These are phyloP conservation scores for Periconia sp. DNA, from an alignment of 2,329 filamentous ascomycete genomes.

Conservation along the genomic window DNA sequence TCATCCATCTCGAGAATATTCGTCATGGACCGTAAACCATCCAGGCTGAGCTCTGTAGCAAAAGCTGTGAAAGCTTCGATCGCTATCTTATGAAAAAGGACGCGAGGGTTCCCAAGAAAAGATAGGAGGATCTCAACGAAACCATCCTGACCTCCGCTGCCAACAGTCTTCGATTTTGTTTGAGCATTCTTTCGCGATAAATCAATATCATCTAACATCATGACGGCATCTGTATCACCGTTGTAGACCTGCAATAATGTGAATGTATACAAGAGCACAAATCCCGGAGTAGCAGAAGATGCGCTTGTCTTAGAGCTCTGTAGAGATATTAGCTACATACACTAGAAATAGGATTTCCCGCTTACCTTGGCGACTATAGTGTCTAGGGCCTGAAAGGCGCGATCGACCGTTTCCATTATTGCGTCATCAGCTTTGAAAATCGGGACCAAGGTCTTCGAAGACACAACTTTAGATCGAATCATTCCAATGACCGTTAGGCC, in stretches of 20 bases:
- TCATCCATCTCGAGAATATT: constrained; percentile 81
- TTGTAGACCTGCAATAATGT: constrained; percentile 90
- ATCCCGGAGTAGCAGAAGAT: constrained; percentile 60
- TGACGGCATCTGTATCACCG: constrained; percentile 83
- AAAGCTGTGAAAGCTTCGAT: constrained; percentile 89
- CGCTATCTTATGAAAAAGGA: constrained; percentile 82
- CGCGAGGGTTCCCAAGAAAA: constrained; percentile 84
- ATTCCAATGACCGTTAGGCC: constrained; percentile 36
- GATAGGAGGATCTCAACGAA: constrained; percentile 90
- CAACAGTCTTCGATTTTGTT: constrained; percentile 45
- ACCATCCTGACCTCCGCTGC: constrained; percentile 29
- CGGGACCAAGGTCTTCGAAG: constrained; percentile 46
- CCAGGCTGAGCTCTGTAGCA: constrained; percentile 72
- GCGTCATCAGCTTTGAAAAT: constrained; percentile 57
- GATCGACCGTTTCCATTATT: constrained; percentile 46
- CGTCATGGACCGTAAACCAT: constrained; percentile 70
- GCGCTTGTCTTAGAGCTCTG: constrained; percentile 34
- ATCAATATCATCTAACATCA: constrained; percentile 81
- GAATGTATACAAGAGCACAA: constrained; percentile 82
- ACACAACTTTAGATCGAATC: constrained; percentile 30
- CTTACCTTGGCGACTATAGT: constrained; percentile 32
- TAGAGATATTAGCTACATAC: constrained; percentile 10
- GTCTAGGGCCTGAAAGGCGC: constrained; percentile 39
- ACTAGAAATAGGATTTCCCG: constrained; percentile 2
- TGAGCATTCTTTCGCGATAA: constrained; percentile 70